These are phyloP conservation scores for Capronia coronata DNA, from an alignment of 2,329 filamentous ascomycete genomes.

Conservation along the genomic window DNA sequence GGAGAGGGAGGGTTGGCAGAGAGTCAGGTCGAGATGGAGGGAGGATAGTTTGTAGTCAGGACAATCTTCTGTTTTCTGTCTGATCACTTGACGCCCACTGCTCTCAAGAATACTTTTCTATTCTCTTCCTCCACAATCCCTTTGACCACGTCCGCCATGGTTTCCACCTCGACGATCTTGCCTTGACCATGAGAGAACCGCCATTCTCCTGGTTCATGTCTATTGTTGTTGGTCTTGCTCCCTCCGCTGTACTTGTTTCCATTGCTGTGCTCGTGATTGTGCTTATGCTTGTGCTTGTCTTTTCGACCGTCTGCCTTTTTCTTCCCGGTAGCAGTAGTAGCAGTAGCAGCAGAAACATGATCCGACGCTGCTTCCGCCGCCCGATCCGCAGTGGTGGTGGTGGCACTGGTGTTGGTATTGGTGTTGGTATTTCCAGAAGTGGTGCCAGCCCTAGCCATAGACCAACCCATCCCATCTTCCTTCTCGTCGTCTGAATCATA, in stretches of 20 bases:
- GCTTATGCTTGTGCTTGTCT: no score
- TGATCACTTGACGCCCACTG: constrained; percentile 21
- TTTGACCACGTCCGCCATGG: constrained; percentile 23
- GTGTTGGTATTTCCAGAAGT: no score
- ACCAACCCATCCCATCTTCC: no score
- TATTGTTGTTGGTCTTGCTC: background rate
- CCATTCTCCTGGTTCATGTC: constrained; percentile 7
- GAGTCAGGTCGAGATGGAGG: constrained; percentile 44
- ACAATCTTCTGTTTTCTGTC: background rate
- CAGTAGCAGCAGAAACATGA: no score
- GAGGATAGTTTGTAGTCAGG: constrained; percentile 46
- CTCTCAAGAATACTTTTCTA: constrained; percentile 15
- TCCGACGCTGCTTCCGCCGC: no score
- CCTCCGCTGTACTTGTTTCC: no score
- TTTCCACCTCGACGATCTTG: constrained; percentile 24
- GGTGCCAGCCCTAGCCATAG: no score
- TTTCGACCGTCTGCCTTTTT: no score
- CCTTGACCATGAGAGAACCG: constrained; percentile 13
- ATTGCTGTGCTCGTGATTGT: no score
- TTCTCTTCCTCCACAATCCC: constrained; percentile 13
- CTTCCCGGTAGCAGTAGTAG: no score
- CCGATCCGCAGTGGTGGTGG: no score
- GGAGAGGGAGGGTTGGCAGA: constrained; percentile 45
- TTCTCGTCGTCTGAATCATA: constrained; percentile 18
- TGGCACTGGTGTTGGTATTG: no score